phyloP scores from a whole-genome alignment of 176 grass and related monocot genomes.

The Cymbopogon citratus region DNA sequence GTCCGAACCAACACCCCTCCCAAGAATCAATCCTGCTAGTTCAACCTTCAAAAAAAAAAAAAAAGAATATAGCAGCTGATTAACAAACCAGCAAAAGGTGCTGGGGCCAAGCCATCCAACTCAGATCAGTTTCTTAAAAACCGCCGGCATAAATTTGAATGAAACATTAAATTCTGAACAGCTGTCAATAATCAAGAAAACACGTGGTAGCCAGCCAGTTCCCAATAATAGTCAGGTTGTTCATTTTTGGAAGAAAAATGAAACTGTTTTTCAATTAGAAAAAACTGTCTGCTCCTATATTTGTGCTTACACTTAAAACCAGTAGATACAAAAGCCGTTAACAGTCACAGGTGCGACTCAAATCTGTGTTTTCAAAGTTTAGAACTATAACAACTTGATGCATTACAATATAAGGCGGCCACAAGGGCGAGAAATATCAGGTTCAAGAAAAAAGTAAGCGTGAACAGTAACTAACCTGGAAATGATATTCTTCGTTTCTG shows the following conservation, averaged over 20 bases:
- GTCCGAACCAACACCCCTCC: slow-evolving; percentile 48
- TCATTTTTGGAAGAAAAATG: background rate
- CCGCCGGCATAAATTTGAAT: background rate
- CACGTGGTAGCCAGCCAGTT: background rate
- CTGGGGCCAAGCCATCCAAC: background rate
- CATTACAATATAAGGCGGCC: background rate
- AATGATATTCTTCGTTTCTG: slow-evolving; percentile 50
- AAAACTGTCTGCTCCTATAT: background rate
- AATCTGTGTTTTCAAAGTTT: background rate
- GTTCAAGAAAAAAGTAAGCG: slow-evolving; percentile 8
- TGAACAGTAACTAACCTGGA: slow-evolving; percentile 39
- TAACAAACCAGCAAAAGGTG: background rate
- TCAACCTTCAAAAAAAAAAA: slow-evolving; percentile 52
- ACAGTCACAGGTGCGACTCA: background rate
- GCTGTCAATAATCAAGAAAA: background rate
- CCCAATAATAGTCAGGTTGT: background rate
- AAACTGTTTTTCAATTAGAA: background rate
- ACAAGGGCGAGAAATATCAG: slow-evolving; percentile 10
- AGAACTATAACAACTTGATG: background rate
- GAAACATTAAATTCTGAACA: background rate
- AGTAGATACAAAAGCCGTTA: background rate
- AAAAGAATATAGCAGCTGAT: slow-evolving; percentile 11
- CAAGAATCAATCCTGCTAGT: slow-evolving; percentile 62
- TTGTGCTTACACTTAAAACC: background rate
- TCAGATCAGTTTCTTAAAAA: slow-evolving; percentile 3